phyloP scores from a whole-genome alignment of 2,329 filamentous ascomycete genomes.

The Botrytis tulipae region DNA sequence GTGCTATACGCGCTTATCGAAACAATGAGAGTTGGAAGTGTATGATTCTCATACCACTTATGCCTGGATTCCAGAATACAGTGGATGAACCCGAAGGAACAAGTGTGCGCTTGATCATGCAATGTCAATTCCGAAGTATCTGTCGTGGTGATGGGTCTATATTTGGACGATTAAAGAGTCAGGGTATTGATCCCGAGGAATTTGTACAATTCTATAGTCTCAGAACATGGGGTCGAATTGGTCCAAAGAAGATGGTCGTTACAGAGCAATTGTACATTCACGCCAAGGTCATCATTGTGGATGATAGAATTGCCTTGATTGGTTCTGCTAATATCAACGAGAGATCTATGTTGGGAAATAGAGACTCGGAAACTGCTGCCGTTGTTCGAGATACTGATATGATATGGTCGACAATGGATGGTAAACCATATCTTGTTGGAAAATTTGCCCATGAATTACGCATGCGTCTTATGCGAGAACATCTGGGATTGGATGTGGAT shows the following conservation, averaged over 20 bases:
- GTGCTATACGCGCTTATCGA: slow-evolving; percentile 79
- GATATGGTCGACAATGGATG: slow-evolving; percentile 88
- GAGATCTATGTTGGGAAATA: slow-evolving; percentile 85
- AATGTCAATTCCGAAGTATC: slow-evolving; percentile 95
- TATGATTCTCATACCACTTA: slow-evolving; percentile 85
- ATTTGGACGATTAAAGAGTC: slow-evolving; percentile 76
- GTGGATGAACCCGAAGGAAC: slow-evolving; percentile 93
- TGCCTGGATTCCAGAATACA: slow-evolving; percentile 98
- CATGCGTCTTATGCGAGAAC: slow-evolving; percentile 92
- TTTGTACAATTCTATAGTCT: slow-evolving; percentile 95
- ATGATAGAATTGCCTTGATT: slow-evolving; percentile 89
- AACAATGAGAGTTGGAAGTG: slow-evolving; percentile 89
- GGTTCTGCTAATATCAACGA: slow-evolving; percentile 99
- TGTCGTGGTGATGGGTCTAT: slow-evolving; percentile 90
- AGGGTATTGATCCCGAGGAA: slow-evolving; percentile 86
- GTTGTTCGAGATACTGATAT: slow-evolving; percentile 91
- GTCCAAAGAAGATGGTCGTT: slow-evolving; percentile 74
- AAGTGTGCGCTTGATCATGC: slow-evolving; percentile 92
- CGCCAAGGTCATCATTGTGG: slow-evolving; percentile 93
- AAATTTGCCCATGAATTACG: slow-evolving; percentile 91
- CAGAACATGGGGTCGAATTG: slow-evolving; percentile 88
- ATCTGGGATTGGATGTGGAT: slow-evolving; percentile 93
- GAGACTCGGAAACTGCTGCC: slow-evolving; percentile 89
- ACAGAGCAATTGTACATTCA: slow-evolving; percentile 98
- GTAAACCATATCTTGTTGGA: slow-evolving; percentile 83